Evolutionary conservation across 2,329 filamentous ascomycete genomes (phyloP).

Genomic region (Dryadomyces sulphureus): DNA sequence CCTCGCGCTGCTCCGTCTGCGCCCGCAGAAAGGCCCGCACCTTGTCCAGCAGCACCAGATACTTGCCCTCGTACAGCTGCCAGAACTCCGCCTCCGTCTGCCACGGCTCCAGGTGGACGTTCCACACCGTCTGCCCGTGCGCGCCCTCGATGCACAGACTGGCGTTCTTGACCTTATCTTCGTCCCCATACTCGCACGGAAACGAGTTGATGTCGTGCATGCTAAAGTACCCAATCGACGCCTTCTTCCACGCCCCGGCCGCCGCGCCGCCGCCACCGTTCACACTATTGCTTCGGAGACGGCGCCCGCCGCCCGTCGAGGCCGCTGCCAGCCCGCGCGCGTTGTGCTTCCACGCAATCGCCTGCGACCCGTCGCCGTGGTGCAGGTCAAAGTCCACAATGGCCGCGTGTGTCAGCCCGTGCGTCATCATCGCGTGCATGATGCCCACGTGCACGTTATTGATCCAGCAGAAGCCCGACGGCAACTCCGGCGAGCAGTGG

Average conservation of each 20-base stretch:
- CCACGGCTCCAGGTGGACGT: constrained; percentile 85
- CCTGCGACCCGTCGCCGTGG: constrained; percentile 89
- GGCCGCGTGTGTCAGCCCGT: constrained; percentile 83
- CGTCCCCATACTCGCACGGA: constrained; percentile 86
- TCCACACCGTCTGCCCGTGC: constrained; percentile 90
- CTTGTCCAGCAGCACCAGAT: constrained; percentile 65
- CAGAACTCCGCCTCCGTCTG: constrained; percentile 75
- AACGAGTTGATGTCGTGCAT: constrained; percentile 98
- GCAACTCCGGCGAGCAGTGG: constrained; percentile 78
- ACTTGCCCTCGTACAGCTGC: constrained; percentile 69
- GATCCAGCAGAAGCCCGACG: constrained; percentile 95
- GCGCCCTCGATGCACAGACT: constrained; percentile 90
- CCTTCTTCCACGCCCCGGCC: constrained; percentile 62
- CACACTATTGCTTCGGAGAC: not conserved
- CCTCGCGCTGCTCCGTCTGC: constrained; percentile 44
- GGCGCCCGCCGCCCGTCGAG: not conserved
- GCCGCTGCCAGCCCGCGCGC: constrained; percentile 33
- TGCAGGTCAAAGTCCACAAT: constrained; percentile 89
- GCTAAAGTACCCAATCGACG: constrained; percentile 88
- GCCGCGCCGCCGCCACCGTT: constrained; percentile 39
- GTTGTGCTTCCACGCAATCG: constrained; percentile 87
- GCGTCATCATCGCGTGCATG: constrained; percentile 68
- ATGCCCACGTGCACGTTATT: constrained; percentile 98
- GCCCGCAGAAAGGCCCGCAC: constrained; percentile 59
- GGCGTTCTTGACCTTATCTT: constrained; percentile 84